Evolutionary conservation across 441 rosid genomes (phyloP).

Genomic region (Rhodomyrtus psidioides): DNA sequence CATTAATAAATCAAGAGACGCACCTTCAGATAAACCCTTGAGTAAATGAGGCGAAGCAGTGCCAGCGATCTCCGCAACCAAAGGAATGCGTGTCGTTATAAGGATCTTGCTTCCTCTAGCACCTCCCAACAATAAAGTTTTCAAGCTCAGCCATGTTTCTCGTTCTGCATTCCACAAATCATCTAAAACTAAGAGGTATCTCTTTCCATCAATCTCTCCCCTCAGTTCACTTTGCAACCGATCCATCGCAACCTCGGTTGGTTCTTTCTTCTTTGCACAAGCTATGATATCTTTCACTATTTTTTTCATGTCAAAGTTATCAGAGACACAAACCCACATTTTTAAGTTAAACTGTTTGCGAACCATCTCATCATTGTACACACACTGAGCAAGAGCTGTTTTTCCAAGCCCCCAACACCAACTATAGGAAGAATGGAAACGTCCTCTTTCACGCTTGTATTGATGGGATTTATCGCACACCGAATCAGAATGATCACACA

Average conservation of each 20-base stretch:
- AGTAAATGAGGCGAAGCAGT: accelerated
- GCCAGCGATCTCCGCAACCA: accelerated
- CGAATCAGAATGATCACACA: no score
- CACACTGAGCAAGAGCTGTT: neutral
- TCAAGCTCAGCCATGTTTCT: neutral
- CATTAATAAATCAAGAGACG: accelerated
- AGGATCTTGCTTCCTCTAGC: neutral
- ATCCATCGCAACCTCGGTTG: accelerated
- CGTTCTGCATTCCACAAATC: accelerated
- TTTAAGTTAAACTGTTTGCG: neutral
- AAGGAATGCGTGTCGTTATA: accelerated
- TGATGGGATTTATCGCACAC: no score
- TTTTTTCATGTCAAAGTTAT: neutral
- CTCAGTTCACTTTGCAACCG: accelerated
- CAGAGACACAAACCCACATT: no score
- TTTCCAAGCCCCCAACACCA: neutral
- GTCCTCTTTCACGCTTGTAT: accelerated
- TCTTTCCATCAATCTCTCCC: neutral
- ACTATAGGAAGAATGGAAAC: neutral
- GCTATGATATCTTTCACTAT: neutral
- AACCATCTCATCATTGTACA: neutral
- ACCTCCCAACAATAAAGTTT: neutral
- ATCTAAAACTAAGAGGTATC: neutral
- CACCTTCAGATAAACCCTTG: accelerated
- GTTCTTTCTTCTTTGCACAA: accelerated